Percentiles rank a stretch among this genome's conserved stretches.
phyloP scores from a whole-genome alignment of 1,284 basidiomycete genomes.

The Heterobasidion occidentale region DNA sequence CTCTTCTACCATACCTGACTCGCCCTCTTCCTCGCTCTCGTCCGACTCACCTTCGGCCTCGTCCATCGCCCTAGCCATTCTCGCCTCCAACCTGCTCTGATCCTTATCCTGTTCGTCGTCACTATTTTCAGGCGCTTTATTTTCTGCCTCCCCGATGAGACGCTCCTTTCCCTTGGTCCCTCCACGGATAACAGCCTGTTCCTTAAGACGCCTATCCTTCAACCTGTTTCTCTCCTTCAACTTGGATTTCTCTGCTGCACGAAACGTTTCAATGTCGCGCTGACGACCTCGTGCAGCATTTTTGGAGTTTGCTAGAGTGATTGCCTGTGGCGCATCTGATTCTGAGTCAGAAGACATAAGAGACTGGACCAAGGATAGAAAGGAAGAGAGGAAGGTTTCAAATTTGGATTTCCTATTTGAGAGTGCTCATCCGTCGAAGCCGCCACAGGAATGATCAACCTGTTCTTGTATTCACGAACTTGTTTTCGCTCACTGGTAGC shows the following conservation, averaged over 20 bases:
- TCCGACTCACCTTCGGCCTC: conserved; percentile 17
- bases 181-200: conserved; percentile 11
- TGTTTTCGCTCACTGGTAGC: not conserved
- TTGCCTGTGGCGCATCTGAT: conserved; percentile 21
- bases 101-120: conserved; percentile 5
- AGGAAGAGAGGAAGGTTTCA: not conserved
- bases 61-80: conserved; percentile 26
- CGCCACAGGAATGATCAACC: too few species aligned
- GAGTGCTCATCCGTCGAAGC: not conserved
- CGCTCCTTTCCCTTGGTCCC: conserved; percentile 1
- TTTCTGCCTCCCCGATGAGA: conserved; percentile 11
- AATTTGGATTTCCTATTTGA: not conserved
- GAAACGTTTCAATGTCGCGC: conserved; percentile 16
- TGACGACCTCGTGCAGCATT: conserved; percentile 18
- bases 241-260: conserved; percentile 20
- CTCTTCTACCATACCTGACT: not conserved
- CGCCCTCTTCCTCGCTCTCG: conserved; percentile 9
- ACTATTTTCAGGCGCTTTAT: conserved; percentile 4
- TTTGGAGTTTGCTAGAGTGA: conserved; percentile 22
- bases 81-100: conserved; percentile 15
- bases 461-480: not conserved
- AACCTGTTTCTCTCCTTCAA: conserved; percentile 22
- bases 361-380: not conserved
- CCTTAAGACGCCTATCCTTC: conserved; percentile 21
- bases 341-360: conserved; percentile 7